Percentiles rank a stretch among this genome's conserved stretches.
Evolutionary conservation across 148 eudicot species (phyloP).

Genomic region (Polygonum maritimum): DNA sequence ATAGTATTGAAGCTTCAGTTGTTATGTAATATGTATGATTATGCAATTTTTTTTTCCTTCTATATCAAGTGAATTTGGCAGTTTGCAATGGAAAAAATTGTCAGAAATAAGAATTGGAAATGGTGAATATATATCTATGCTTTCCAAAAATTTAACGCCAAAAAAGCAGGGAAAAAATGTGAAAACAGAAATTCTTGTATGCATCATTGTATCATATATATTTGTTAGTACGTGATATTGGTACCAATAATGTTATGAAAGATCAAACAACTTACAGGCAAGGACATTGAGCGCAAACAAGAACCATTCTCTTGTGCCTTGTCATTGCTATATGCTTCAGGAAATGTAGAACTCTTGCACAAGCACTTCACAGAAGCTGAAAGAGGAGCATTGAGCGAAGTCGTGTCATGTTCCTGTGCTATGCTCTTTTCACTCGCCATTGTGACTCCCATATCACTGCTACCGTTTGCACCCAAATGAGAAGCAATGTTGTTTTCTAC

Average conservation of each 20-base stretch:
- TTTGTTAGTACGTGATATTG: background rate
- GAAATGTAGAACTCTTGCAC: slow-evolving; percentile 34
- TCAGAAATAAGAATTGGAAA: too few relatives aligned
- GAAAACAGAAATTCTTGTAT: too few relatives aligned
- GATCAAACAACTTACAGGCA: slow-evolving; percentile 44
- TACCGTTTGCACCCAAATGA: slow-evolving; percentile 19
- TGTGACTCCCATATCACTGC: slow-evolving; percentile 14
- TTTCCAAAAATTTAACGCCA: too few relatives aligned
- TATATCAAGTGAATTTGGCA: background rate
- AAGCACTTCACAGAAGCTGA: slow-evolving; percentile 30
- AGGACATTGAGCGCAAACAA: slow-evolving; percentile 25
- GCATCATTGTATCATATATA: too few relatives aligned
- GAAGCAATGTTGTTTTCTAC: slow-evolving; percentile 9
- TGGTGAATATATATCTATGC: too few relatives aligned
- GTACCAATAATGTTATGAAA: slow-evolving; percentile 7
- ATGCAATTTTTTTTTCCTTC: background rate
- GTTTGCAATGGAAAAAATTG: too few relatives aligned
- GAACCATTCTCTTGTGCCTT: slow-evolving; percentile 17
- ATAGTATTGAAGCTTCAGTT: background rate
- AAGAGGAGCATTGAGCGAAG: slow-evolving; percentile 5
- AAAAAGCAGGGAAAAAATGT: too few relatives aligned
- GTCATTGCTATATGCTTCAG: slow-evolving; percentile 18
- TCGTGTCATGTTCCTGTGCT: slow-evolving; percentile 12
- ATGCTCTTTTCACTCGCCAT: slow-evolving; percentile 22
- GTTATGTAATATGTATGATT: background rate